Conservation (phyloP, 1,284 basidiomycete species). For the Tilletia caries region DNA sequence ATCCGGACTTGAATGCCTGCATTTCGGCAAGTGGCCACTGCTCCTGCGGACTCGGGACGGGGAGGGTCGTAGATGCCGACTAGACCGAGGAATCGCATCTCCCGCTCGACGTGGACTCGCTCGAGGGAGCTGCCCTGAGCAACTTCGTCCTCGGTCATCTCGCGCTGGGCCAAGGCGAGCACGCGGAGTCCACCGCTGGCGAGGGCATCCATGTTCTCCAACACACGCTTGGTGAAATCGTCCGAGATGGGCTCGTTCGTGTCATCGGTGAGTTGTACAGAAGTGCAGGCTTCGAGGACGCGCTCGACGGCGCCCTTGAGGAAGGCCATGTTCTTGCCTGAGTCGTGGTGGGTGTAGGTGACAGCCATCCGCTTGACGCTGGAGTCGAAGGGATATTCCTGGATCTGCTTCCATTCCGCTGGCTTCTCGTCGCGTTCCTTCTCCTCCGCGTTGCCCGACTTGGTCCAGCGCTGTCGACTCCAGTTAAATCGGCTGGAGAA, state of each 20-base stretch:
- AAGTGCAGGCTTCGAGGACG: constrained; percentile 60
- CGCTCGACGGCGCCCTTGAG: constrained; percentile 68
- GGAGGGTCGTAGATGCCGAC: constrained; percentile 69
- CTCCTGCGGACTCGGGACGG: constrained; percentile 65
- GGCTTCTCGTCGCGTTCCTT: constrained; percentile 23
- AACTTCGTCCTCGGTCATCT: constrained; percentile 54
- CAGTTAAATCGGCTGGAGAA: constrained; percentile 59
- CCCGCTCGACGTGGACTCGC: constrained; percentile 63
- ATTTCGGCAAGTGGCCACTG: constrained; percentile 64
- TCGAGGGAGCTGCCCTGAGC: constrained; percentile 42
- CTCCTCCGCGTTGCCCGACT: constrained; percentile 22
- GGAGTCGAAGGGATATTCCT: constrained; percentile 60
- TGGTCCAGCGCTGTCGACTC: constrained; percentile 36
- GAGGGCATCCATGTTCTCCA: constrained; percentile 19
- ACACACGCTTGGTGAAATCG: constrained; percentile 2
- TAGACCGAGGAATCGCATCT: constrained; percentile 64
- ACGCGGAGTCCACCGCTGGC: constrained; percentile 17
- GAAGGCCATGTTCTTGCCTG: constrained; percentile 29
- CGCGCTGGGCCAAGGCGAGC: constrained; percentile 30
- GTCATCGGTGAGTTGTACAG: constrained; percentile 32
- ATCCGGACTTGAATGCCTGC: constrained; percentile 69
- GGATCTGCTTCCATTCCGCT: constrained; percentile 41
- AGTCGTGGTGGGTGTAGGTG: constrained; percentile 53
- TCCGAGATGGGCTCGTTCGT: constrained; percentile 50
- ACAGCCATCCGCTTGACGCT: constrained; percentile 66